Percentiles rank a stretch among this genome's conserved stretches.
These are phyloP conservation scores for Hypoxylon perforatum DNA, from an alignment of 495 filamentous ascomycete genomes.

Conservation along the genomic window DNA sequence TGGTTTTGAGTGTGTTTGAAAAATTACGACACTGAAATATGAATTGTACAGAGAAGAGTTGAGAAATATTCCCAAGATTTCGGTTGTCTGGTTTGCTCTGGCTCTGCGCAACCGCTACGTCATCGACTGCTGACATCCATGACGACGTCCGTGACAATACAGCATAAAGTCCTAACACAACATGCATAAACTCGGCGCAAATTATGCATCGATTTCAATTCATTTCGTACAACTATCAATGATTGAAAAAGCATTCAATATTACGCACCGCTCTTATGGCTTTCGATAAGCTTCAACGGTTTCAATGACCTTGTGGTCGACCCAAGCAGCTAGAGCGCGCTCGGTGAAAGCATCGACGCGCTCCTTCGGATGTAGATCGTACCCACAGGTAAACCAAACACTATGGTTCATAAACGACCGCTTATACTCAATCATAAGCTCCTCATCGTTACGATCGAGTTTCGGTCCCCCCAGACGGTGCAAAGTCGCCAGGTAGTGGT, in stretches of 20 bases:
- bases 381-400: constrained; percentile 48
- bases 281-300: constrained; percentile 39
- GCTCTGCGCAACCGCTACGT: constrained; percentile 13
- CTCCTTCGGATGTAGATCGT: constrained; percentile 45
- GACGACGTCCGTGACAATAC: not conserved
- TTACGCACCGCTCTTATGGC: too few species aligned
- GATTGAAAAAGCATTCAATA: too few species aligned
- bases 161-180: too few species aligned
- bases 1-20: not conserved
- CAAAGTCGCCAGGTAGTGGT: constrained; percentile 45
- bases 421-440: constrained; percentile 47
- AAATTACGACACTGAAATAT: not conserved
- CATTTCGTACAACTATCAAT: too few species aligned
- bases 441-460: constrained; percentile 38
- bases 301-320: constrained; percentile 50
- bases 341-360: constrained; percentile 46
- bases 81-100: not conserved
- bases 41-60: not conserved
- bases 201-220: too few species aligned
- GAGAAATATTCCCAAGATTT: too few species aligned
- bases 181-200: too few species aligned
- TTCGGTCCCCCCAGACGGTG: constrained; percentile 39
- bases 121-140: constrained; percentile 7
- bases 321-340: constrained; percentile 47
- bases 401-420: constrained; percentile 47